Evolutionary conservation across 2,329 filamentous ascomycete species (phyloP).

Genomic region (Microcyclosporella mali): DNA sequence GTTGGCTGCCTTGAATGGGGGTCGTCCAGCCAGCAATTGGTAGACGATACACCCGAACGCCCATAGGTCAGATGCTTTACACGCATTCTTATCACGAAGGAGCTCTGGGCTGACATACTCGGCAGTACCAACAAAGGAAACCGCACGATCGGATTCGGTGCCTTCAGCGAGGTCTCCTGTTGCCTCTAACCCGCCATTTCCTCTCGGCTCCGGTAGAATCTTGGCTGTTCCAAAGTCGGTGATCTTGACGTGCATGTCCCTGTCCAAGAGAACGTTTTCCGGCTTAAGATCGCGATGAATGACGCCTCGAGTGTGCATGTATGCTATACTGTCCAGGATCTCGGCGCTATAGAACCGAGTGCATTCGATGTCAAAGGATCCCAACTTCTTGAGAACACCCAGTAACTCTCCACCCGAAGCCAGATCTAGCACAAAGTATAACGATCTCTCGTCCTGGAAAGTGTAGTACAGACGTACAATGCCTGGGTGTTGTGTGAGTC

Average conservation of each 20-base stretch:
- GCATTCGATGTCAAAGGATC: constrained; percentile 92
- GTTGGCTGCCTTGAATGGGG: constrained; percentile 91
- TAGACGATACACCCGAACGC: constrained; percentile 98
- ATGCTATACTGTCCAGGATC: constrained; percentile 91
- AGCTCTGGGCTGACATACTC: constrained; percentile 98
- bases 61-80: constrained; percentile 97
- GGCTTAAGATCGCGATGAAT: constrained; percentile 96
- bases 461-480: constrained; percentile 97
- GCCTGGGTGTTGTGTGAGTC: constrained; percentile 90
- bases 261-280: constrained; percentile 91
- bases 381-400: constrained; percentile 87
- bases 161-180: constrained; percentile 49
- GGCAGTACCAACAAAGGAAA: constrained; percentile 94
- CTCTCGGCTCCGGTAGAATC: constrained; percentile 56
- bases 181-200: constrained; percentile 33
- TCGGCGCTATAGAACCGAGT: constrained; percentile 90
- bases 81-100: constrained; percentile 93
- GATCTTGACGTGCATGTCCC: constrained; percentile 96
- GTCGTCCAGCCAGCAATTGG: constrained; percentile 88
- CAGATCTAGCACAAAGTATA: constrained; percentile 94
- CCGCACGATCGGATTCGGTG: constrained; percentile 65
- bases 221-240: constrained; percentile 99
- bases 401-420: constrained; percentile 88
- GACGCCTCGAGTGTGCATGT: constrained; percentile 94
- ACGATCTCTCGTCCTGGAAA: constrained; percentile 90